Base-by-base conservation (phyloP, 2,329 filamentous ascomycete species). In the Stemphylium lycopersici region DNA sequence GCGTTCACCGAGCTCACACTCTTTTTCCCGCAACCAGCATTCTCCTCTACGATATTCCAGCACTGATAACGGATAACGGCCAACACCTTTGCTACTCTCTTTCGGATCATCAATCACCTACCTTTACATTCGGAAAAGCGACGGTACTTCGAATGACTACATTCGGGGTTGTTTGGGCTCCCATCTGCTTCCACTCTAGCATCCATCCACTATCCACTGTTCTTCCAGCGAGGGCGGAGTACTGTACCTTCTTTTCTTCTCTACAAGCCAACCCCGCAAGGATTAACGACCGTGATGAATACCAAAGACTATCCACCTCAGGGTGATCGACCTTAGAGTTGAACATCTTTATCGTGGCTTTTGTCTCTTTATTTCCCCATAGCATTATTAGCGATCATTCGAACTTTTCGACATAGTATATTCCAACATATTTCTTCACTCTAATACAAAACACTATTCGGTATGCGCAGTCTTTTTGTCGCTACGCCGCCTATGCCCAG, bases 241-340 rank as follows among this genome's bases (percentile, higher is more conserved):
- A 61, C 52, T 68, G 54, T 56, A 58, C 26, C 47, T 56, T 64
- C 43, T 47, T 49, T 55, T 54, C 61, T 58, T 70, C 65, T 66
- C 65, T 49, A 63, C 55, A 62, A 59, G 50, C 43, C 59, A 54
- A 50, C 51, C 56, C 65, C 67, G 63, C 62, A 63, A 70, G 68
- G 62, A 69, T 61, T 55, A 50, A 73, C 63, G 70, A 73, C 67
- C 63, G 70, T 71, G 55, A 73, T 63, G 71, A 74, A 63, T 60
- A 72, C 60, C 68, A 65, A 74, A 74, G 70, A 74, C 68, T 72
- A 73, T 73, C 60, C 63, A 64, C 72, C 71, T 68, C 70, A 74
- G 66, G 72, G 72, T 73, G 54, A 68, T 69, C 68, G 62, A 67
- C 66, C 59, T 72, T 74, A 73, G 68, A 63, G 69, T 73, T 72